Evolutionary conservation across 192 early-diverging fungal species (phyloP).

Genomic region (Globomyces pollinis-pini): DNA sequence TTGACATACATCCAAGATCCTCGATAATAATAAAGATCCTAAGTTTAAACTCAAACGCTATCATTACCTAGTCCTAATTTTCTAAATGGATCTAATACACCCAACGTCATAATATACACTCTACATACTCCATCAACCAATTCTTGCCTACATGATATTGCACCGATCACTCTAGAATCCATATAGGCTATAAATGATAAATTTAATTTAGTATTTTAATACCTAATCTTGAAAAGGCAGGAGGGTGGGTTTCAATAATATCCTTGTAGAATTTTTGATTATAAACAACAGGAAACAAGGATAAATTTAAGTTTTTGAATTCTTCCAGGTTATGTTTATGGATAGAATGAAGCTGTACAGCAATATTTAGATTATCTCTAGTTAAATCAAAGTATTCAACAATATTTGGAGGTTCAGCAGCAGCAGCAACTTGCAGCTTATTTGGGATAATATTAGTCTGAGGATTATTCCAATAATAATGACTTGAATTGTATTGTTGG

Average conservation of each 20-base stretch:
- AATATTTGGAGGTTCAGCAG: background rate
- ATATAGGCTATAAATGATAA: constrained; percentile 41
- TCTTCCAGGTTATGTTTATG: constrained; percentile 51
- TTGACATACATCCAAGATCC: constrained; percentile 48
- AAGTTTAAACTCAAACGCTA: constrained; percentile 6
- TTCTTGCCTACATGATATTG: constrained; percentile 76
- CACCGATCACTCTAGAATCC: constrained; percentile 65
- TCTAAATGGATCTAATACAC: constrained; percentile 78
- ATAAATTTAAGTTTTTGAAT: constrained; percentile 63
- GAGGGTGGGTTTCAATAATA: constrained; percentile 30
- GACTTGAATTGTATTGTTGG: too few species aligned
- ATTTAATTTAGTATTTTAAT: background rate
- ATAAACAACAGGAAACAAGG: constrained; percentile 85
- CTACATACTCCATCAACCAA: constrained; percentile 9
- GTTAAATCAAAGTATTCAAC: too few species aligned
- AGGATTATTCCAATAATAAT: too few species aligned
- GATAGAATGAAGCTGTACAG: too few species aligned
- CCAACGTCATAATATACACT: constrained; percentile 91
- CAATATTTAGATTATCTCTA: too few species aligned
- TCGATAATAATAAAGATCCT: constrained; percentile 52
- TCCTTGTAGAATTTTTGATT: constrained; percentile 69
- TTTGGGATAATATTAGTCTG: too few species aligned
- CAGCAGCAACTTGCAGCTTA: background rate
- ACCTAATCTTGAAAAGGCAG: constrained; percentile 25
- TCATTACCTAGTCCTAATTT: constrained; percentile 64